phyloP scores from a whole-genome alignment of 2,329 filamentous ascomycete species.

The Pseudogymnoascus sp. region DNA sequence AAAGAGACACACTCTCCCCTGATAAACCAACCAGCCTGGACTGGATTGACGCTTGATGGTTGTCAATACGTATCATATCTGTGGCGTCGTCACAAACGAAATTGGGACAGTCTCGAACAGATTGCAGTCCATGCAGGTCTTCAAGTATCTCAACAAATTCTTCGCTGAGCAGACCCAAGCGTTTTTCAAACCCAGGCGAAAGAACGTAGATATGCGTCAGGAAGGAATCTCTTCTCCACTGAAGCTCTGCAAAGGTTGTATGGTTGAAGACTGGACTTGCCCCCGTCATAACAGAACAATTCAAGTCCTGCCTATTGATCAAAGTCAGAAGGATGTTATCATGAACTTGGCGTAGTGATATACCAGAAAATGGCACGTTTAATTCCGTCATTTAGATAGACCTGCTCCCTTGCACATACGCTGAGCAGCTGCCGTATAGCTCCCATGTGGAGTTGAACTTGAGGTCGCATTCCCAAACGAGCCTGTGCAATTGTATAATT shows the following conservation, averaged over 20 bases:
- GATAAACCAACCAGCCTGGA: constrained; percentile 30
- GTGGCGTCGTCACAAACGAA: constrained; percentile 19
- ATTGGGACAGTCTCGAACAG: constrained; percentile 29
- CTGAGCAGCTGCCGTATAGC: constrained; percentile 33
- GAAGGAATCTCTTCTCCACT: constrained; percentile 33
- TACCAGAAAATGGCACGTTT: constrained; percentile 41
- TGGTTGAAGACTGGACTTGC: constrained; percentile 35
- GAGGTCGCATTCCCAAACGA: constrained; percentile 29
- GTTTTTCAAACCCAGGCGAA: constrained; percentile 30
- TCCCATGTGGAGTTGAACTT: constrained; percentile 37
- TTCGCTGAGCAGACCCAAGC: constrained; percentile 21
- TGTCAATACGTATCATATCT: constrained; percentile 31
- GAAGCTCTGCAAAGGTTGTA: constrained; percentile 35
- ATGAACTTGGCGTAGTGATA: constrained; percentile 10
- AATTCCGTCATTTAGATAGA: constrained; percentile 33
- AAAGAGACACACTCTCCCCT: constrained; percentile 14
- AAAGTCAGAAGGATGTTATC: no score
- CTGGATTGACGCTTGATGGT: constrained; percentile 37
- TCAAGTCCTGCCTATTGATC: constrained; percentile 36
- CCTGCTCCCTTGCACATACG: constrained; percentile 25
- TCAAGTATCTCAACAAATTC: constrained; percentile 33
- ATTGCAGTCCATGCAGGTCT: constrained; percentile 35
- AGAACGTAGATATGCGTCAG: constrained; percentile 26
- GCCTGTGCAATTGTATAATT: constrained; percentile 25
- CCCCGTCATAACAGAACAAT: constrained; percentile 34